Base-by-base conservation (phyloP, 31 red algal genomes). In the Endocladia muricata region DNA sequence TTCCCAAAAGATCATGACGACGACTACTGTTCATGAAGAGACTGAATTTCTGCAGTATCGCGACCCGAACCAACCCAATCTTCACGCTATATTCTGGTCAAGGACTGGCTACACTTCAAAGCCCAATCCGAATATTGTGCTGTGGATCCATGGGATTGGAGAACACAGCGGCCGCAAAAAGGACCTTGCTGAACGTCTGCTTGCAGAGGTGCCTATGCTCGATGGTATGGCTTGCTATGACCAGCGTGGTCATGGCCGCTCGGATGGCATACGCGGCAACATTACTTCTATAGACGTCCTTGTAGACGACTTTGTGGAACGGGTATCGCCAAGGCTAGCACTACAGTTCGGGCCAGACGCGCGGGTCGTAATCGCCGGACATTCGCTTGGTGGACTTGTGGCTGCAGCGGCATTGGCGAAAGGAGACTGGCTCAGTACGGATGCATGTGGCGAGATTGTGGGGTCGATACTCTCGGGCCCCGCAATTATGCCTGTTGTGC, bases 141-240 rank as follows among this genome's bases (percentile, higher is more conserved):
- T 94, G 3, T 84, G 83, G 73, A 73, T 75, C 55, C 91, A 94
- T 44, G 91, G 91, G 1, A 63, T 94, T 22, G 78, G 91, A 5
- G 91, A 94, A 47, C 84, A 94, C 39, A 52, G 59, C 37, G 91
- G 78, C 1, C 84, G 91, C 1, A 81, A 88, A 66, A 78, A 77
- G 61, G 44, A 55, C 9, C 23, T 94, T 30, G 91, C 91, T 13
- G 65, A 64, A 33, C 38, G 13, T 2, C 21, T 94, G 7, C 73
- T 88, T 19, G 52, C 9, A 1, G 72, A 55, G 30, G 69, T 82
- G 3, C 61, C 90, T 19, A 38, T 65, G 15, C 62, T 94, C 6
- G 63, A 76, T 37, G 90, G 52, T 38, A 40, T 94, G 25, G 49
- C 63, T 9, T 73, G 74, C 17, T 87, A 80, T 68, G 91, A 94